Percentiles rank a stretch among this genome's conserved stretches.
These are phyloP conservation scores for Cryptosporidium meleagridis DNA, from an alignment of 169 alveolate species.

Conservation along the genomic window DNA sequence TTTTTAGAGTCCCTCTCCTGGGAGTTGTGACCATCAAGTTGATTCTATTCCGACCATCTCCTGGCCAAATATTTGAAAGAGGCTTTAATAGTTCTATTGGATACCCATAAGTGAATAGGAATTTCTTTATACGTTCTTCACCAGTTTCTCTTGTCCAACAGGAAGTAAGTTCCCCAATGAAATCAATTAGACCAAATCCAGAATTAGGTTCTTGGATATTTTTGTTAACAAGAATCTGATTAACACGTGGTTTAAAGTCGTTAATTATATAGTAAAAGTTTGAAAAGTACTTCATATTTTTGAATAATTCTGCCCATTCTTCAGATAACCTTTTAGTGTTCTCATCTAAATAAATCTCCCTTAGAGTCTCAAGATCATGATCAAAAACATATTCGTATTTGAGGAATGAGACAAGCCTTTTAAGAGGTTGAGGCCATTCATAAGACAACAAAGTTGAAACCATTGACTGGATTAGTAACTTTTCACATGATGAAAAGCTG, in stretches of 20 bases:
- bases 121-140: slow-evolving; percentile 5
- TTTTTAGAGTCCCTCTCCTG: neutral
- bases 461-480: slow-evolving; percentile 15
- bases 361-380: slow-evolving; percentile 10
- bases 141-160: slow-evolving; percentile 45
- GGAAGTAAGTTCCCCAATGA: slow-evolving; percentile 50
- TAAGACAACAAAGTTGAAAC: slow-evolving; percentile 5
- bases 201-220: slow-evolving; percentile 12
- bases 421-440: neutral
- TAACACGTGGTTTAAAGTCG: neutral
- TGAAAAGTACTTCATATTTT: neutral
- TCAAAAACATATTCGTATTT: slow-evolving; percentile 19
- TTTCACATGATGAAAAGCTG: slow-evolving; percentile 7
- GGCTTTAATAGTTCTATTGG: neutral
- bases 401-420: slow-evolving; percentile 6
- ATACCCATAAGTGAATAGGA: neutral
- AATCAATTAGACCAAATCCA: slow-evolving; percentile 29
- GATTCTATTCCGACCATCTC: slow-evolving; percentile 25
- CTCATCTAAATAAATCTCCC: slow-evolving; percentile 26
- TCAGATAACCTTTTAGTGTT: neutral
- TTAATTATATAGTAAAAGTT: slow-evolving; percentile 16
- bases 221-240: neutral
- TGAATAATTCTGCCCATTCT: slow-evolving; percentile 10
- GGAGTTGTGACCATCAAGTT: neutral
- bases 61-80: slow-evolving; percentile 63